Evolutionary conservation across 306 rosid genomes (phyloP).

Genomic region (Dicorynia guianensis): DNA sequence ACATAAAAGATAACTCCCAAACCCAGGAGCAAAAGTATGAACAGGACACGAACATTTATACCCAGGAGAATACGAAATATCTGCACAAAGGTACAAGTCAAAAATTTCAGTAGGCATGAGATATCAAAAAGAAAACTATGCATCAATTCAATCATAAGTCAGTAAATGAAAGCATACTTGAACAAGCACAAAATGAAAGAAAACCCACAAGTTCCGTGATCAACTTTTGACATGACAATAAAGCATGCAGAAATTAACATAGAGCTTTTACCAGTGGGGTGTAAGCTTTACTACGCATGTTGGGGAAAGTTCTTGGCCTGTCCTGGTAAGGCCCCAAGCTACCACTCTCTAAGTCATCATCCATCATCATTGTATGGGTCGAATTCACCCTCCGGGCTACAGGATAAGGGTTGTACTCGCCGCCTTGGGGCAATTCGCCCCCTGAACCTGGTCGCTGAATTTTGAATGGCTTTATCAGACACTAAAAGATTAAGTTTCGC

Average conservation of each 20-base stretch:
- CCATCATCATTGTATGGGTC: constrained; percentile 63
- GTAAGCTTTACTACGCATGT: constrained; percentile 87
- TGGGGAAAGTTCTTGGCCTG: constrained; percentile 84
- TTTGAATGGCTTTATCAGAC: constrained; percentile 57
- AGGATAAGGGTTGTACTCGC: constrained; percentile 78
- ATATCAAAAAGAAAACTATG: not conserved
- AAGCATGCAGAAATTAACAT: not conserved
- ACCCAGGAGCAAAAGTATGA: constrained; percentile 68
- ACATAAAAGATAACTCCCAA: constrained; percentile 81
- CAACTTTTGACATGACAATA: not conserved
- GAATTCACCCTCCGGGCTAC: constrained; percentile 79
- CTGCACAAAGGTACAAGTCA: constrained; percentile 55
- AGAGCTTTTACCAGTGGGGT: constrained; percentile 70
- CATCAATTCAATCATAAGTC: not conserved
- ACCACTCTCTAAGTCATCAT: constrained; percentile 75
- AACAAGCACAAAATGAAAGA: not conserved
- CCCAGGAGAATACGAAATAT: constrained; percentile 78
- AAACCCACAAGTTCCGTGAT: constrained; percentile 8
- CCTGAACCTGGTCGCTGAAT: constrained; percentile 97
- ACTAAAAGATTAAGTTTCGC: constrained; percentile 5
- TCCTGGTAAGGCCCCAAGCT: constrained; percentile 74
- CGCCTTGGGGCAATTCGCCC: constrained; percentile 98
- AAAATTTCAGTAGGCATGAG: constrained; percentile 11
- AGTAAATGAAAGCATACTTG: not conserved
- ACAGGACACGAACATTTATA: constrained; percentile 77